Percentiles rank a stretch among this genome's conserved stretches.
Evolutionary conservation across 768 basidiomycete genomes (phyloP).

Genomic region (Trametes cubensis): DNA sequence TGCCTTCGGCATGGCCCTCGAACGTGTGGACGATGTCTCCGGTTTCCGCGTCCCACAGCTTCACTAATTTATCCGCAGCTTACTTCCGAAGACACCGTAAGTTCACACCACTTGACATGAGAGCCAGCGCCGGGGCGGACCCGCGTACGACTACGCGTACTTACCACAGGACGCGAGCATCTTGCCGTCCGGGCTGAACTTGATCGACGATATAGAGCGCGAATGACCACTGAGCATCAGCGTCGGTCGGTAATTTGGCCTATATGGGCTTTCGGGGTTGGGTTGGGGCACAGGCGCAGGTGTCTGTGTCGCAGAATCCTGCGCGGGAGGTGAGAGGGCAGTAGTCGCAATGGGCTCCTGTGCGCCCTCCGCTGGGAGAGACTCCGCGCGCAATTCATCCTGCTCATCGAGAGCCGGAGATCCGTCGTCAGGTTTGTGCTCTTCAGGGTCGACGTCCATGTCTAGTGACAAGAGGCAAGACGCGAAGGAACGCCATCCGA

Average conservation of each 20-base stretch:
- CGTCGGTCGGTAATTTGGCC: constrained; percentile 50
- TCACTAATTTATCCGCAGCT: constrained; percentile 85
- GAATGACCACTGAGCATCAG: constrained; percentile 82
- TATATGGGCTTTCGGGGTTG: constrained; percentile 4
- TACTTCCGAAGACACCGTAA: constrained; percentile 43
- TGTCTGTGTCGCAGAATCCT: constrained; percentile 16
- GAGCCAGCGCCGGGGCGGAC: too few species aligned
- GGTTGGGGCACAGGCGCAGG: constrained; percentile 17
- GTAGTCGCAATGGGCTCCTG: constrained; percentile 10
- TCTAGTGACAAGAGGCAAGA: constrained; percentile 1
- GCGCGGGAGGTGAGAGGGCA: constrained; percentile 18
- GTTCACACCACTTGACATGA: neutral
- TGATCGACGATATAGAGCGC: constrained; percentile 78
- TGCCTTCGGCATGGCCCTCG: constrained; percentile 75
- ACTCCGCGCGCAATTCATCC: neutral
- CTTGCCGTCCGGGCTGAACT: constrained; percentile 86
- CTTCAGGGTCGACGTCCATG: constrained; percentile 24
- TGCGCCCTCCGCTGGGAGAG: neutral
- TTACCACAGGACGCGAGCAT: constrained; percentile 78
- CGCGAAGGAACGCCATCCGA: neutral
- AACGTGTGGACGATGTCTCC: constrained; percentile 76
- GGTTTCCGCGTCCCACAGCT: constrained; percentile 75
- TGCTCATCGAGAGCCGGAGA: neutral
- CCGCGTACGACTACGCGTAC: neutral
- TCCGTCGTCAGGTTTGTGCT: constrained; percentile 1